Base-by-base conservation (phyloP, 768 basidiomycete species). In the Pisolithus orientalis region DNA sequence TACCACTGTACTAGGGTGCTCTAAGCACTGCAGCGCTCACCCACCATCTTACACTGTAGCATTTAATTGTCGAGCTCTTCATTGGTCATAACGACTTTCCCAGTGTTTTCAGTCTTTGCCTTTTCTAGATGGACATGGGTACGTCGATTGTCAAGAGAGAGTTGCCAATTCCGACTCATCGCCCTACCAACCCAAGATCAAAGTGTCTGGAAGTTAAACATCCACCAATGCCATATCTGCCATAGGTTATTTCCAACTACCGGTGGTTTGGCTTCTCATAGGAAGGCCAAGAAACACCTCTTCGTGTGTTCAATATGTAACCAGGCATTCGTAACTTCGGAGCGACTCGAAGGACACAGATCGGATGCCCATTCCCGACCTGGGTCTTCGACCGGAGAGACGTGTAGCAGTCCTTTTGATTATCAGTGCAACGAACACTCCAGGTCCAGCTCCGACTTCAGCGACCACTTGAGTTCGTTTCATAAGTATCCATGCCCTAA, bases 401-500 rank as follows among this genome's bases (percentile, higher is more conserved):
- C 54, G 3, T n/a, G 49, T 29, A 31, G 29, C 8, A 28, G 44
- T 4, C 56, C 63, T 47, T 50, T 48, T 25, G 62, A 65, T 43
- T 51, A 9, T 47, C 55, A 65, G 28, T 65, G 65, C 40, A 55
- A 53, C 17, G 45, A 43, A 24, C 39, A 6, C 43, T 65, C 66
- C 21, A 28, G 53, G 29, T 57, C 59, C 46, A 47, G 44, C 39
- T 34, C 47, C 27, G 49, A 61, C 45, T 49, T 67, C 31, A 56
- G 65, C 39, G 47, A 16, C 3, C 65, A 67, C 34, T 54, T 50
- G 31, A 44, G 57, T 9, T 49, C 59, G 38, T 65, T 63, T 31
- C 53, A 42, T 32, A 55, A 51, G 47, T 49, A 66, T 44, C 3
- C 63, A 14, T 65, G 65, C 46, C 65, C 65, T 10, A 65, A 62